A percentile compares a stretch with the other conserved stretches of the same genome.
These are phyloP conservation scores for Leccinellum luteum DNA, from an alignment of 768 basidiomycete species.

Conservation along the genomic window DNA sequence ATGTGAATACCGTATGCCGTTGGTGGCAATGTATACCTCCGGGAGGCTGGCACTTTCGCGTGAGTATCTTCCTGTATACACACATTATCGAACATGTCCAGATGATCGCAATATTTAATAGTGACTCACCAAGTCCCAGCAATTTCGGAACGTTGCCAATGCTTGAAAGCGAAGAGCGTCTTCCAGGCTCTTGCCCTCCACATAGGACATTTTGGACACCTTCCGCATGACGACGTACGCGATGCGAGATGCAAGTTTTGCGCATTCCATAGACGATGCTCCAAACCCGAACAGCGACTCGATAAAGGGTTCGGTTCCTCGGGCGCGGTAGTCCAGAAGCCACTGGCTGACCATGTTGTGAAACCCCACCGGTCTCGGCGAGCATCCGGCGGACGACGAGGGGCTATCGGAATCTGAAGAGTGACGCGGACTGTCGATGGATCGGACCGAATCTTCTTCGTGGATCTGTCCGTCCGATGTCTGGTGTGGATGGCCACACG, in stretches of 20 bases:
- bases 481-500: background rate
- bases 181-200: conserved; percentile 12
- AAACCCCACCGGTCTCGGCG: conserved; percentile 12
- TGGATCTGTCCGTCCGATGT: background rate
- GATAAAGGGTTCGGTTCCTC: conserved; percentile 14
- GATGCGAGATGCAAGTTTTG: conserved; percentile 16
- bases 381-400: conserved; percentile 2
- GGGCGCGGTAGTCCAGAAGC: conserved; percentile 20
- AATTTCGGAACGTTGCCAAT: conserved; percentile 14
- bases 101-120: background rate
- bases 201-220: conserved; percentile 6
- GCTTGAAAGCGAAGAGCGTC: conserved; percentile 10
- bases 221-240: conserved; percentile 7
- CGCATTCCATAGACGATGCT: conserved; percentile 7
- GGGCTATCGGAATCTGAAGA: conserved; percentile 14
- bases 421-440: background rate
- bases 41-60: background rate
- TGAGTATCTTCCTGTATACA: conserved; percentile 16
- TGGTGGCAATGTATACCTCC: conserved; percentile 1
- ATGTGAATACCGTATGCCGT: conserved; percentile 26
- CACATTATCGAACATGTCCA: background rate
- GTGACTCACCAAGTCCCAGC: conserved; percentile 18
- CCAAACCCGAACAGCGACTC: conserved; percentile 19
- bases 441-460: background rate
- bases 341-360: conserved; percentile 15